phyloP scores from a whole-genome alignment of 306 rosid species.

The Prunus armeniaca region DNA sequence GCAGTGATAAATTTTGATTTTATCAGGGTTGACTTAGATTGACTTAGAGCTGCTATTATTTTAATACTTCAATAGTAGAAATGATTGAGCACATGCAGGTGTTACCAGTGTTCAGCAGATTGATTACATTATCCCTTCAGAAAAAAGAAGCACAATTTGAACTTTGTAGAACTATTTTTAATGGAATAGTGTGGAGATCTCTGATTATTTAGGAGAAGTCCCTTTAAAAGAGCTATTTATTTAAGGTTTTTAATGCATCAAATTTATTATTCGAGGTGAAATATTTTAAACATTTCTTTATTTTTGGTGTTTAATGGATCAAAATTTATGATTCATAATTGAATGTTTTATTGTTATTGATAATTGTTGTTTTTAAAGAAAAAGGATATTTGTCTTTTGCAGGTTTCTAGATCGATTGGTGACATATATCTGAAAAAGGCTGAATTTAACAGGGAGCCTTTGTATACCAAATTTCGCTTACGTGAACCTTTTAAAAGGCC shows the following conservation, averaged over 20 bases:
- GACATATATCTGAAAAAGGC: conserved; percentile 77
- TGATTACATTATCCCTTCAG: not conserved
- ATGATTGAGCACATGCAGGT: not conserved
- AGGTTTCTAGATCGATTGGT: conserved; percentile 85
- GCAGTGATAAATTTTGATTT: not conserved
- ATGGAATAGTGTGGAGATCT: not conserved
- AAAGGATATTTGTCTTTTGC: conserved; percentile 17
- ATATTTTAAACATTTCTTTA: not conserved
- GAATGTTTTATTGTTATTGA: not conserved
- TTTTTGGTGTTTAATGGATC: not conserved
- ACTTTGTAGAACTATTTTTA: not conserved
- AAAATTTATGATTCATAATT: not conserved
- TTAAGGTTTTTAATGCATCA: not conserved
- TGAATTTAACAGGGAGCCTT: conserved; percentile 77
- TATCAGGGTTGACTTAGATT: not conserved
- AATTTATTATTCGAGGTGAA: not conserved
- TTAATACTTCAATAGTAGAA: not conserved
- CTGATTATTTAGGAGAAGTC: not conserved
- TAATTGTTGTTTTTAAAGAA: not conserved
- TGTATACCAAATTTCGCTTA: conserved; percentile 71
- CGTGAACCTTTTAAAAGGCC: conserved; percentile 71
- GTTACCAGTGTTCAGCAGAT: not conserved
- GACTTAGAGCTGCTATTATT: not conserved
- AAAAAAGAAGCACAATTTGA: not conserved
- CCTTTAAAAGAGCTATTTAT: not conserved